Conservation (phyloP, 2,329 filamentous ascomycete genomes). For the Massarina eburnea region DNA sequence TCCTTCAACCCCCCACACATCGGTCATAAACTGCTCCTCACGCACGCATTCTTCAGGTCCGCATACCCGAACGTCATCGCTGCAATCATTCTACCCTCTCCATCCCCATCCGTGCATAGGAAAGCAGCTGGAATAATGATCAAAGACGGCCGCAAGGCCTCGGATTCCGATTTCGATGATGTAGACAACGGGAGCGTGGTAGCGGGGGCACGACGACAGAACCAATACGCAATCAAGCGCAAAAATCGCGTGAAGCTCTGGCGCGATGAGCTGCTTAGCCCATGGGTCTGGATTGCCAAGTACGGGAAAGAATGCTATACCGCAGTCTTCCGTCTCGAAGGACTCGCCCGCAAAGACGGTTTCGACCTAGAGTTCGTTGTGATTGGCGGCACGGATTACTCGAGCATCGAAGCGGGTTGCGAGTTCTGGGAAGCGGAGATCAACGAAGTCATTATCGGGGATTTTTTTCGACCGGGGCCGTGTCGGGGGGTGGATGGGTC, state of each 20-base stretch:
- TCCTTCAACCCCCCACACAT: conserved; percentile 5
- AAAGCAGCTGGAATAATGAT: background rate
- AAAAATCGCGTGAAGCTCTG: background rate
- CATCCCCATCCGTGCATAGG: background rate
- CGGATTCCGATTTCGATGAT: no score
- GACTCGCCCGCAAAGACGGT: background rate
- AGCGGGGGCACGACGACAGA: background rate
- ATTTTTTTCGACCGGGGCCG: background rate
- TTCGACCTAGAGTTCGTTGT: background rate
- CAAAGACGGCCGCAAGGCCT: no score
- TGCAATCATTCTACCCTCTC: background rate
- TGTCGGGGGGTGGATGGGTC: background rate
- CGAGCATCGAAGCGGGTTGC: background rate
- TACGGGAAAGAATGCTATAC: background rate
- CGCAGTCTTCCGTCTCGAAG: background rate
- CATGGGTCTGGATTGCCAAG: background rate
- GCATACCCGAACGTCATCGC: background rate
- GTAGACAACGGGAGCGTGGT: no score
- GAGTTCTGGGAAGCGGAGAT: background rate
- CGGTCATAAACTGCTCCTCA: conserved; percentile 2
- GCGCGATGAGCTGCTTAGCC: background rate
- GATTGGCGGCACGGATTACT: background rate
- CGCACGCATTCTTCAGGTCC: background rate
- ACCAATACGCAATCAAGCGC: background rate
- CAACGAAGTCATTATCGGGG: background rate